These are phyloP conservation scores for Raffaelea albimanens DNA, from an alignment of 2,329 filamentous ascomycete species.

Conservation along the genomic window DNA sequence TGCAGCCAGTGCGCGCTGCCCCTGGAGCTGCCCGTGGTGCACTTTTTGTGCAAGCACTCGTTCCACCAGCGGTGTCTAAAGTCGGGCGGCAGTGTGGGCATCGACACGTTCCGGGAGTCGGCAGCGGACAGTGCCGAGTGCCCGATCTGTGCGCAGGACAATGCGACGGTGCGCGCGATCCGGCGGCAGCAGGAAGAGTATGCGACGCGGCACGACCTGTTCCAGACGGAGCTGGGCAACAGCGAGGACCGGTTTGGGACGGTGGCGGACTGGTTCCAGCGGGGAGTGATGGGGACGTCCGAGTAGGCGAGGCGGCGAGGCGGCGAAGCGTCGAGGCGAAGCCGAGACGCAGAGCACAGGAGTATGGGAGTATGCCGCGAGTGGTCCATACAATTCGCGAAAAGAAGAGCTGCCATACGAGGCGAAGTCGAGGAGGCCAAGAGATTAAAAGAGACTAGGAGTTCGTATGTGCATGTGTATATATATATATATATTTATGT, in stretches of 20 bases:
- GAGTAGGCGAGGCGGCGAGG: background rate
- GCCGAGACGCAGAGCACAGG: too few relatives aligned
- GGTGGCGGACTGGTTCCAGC: constrained; percentile 87
- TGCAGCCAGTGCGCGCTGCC: constrained; percentile 72
- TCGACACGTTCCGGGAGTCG: constrained; percentile 22
- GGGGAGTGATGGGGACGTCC: constrained; percentile 68
- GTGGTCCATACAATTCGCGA: too few relatives aligned
- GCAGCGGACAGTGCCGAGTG: constrained; percentile 51
- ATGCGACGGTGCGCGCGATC: constrained; percentile 82
- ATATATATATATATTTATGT: too few relatives aligned
- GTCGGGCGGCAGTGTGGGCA: constrained; percentile 28
- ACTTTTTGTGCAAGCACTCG: constrained; percentile 94
- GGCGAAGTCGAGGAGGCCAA: too few relatives aligned
- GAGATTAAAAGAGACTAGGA: too few relatives aligned
- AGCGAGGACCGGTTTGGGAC: constrained; percentile 82
- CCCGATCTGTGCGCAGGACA: constrained; percentile 73
- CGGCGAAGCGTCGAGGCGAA: background rate
- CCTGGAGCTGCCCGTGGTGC: constrained; percentile 81
- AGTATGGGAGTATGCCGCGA: too few relatives aligned
- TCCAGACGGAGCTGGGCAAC: constrained; percentile 66
- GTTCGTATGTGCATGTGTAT: too few relatives aligned
- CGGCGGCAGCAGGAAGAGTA: constrained; percentile 78
- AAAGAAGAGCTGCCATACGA: too few relatives aligned
- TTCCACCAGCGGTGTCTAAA: constrained; percentile 86
- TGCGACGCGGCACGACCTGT: constrained; percentile 79